Evolutionary conservation across 2,329 filamentous ascomycete species (phyloP).

Genomic region (Bipolaris gigantea): DNA sequence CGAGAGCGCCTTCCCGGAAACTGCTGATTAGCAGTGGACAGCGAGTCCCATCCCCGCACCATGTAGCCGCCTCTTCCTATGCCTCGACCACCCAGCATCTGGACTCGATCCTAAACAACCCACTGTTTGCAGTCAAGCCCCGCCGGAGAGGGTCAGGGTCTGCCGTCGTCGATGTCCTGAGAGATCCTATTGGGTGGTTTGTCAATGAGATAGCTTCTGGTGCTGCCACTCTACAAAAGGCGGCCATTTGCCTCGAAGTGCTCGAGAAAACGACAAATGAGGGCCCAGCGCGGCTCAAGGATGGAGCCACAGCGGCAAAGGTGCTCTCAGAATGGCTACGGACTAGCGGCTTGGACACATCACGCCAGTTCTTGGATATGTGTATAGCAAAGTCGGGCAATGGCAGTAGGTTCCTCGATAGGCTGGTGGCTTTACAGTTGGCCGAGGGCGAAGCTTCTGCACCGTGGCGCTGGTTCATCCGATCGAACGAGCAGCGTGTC

Average conservation of each 20-base stretch:
- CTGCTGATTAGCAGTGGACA: constrained; percentile 11
- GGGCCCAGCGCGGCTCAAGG: constrained; percentile 1
- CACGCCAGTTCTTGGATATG: constrained; percentile 31
- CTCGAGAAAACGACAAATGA: constrained; percentile 25
- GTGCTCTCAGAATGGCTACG: constrained; percentile 36
- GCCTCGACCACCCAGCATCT: constrained; percentile 51
- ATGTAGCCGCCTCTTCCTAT: constrained; percentile 38
- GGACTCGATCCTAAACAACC: constrained; percentile 55
- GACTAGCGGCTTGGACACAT: constrained; percentile 33
- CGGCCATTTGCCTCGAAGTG: constrained; percentile 43
- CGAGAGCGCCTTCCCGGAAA: constrained; percentile 1
- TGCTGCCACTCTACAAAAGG: constrained; percentile 44
- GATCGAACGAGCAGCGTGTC: constrained; percentile 18
- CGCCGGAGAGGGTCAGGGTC: constrained; percentile 31
- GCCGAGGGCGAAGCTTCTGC: constrained; percentile 24
- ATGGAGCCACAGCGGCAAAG: constrained; percentile 19
- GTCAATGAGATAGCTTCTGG: constrained; percentile 45
- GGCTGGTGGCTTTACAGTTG: constrained; percentile 27
- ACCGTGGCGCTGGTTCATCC: constrained; percentile 38
- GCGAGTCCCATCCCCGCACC: constrained; percentile 10
- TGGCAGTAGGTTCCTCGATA: constrained; percentile 18
- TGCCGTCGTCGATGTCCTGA: constrained; percentile 27
- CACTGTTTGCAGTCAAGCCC: constrained; percentile 49
- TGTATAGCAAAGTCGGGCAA: constrained; percentile 11
- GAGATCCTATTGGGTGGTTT: constrained; percentile 48